Conservation (phyloP, 345 rosid genomes). For the Nasturtium officinale region DNA sequence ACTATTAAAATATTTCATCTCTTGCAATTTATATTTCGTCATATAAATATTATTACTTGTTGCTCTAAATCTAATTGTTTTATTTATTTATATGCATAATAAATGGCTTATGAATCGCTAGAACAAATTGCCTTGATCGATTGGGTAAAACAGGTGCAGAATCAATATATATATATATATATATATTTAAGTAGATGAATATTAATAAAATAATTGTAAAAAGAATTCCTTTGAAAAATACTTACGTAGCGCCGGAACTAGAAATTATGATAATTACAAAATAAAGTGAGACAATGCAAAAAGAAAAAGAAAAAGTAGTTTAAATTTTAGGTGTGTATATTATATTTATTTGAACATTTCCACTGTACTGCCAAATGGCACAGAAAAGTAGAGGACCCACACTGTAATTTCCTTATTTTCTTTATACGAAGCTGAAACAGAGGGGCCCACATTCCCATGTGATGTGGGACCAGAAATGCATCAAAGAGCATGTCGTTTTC, state of each 20-base stretch:
- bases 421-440: conserved; percentile 35
- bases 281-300: neutral
- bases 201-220: neutral
- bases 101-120: neutral
- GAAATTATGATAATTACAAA: neutral
- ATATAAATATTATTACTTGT: neutral
- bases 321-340: neutral
- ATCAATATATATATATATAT: neutral
- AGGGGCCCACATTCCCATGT: conserved; percentile 27
- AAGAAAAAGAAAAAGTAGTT: neutral
- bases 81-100: no score
- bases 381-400: conserved; percentile 26
- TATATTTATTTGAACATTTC: neutral
- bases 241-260: neutral
- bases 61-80: neutral
- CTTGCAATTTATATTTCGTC: neutral
- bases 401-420: conserved; percentile 29
- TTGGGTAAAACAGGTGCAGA: neutral
- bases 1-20: neutral
- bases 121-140: no score
- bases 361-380: conserved; percentile 20
- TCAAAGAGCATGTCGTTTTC: conserved; percentile 38
- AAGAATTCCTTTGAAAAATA: neutral
- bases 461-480: conserved; percentile 26
- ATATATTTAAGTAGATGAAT: neutral